Conservation (phyloP, 768 basidiomycete species). For the Lactarius vividus region DNA sequence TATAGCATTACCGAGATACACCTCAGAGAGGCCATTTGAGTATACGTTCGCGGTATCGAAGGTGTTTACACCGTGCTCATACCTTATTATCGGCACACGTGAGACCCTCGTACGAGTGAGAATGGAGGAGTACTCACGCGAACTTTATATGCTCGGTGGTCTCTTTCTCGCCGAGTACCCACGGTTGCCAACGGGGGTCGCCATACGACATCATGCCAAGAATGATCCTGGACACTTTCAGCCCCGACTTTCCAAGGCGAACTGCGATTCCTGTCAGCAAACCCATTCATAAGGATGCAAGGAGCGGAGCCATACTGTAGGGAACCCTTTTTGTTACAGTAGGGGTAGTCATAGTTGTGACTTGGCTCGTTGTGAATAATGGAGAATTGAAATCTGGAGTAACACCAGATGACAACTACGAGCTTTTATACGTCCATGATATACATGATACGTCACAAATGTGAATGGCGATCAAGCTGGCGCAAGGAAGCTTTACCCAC, state of each 20-base stretch:
- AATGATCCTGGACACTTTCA: slow-evolving; percentile 64
- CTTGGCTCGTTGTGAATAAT: background rate
- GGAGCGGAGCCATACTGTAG: slow-evolving; percentile 6
- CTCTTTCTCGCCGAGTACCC: slow-evolving; percentile 36
- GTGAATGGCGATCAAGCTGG: background rate
- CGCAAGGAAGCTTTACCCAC: too few relatives aligned
- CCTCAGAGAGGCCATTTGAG: slow-evolving; percentile 36
- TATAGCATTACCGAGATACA: slow-evolving; percentile 42
- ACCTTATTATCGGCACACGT: slow-evolving; percentile 31
- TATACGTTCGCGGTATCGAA: slow-evolving; percentile 57
- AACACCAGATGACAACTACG: background rate
- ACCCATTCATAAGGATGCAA: background rate
- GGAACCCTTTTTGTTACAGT: slow-evolving; percentile 16
- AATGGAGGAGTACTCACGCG: slow-evolving; percentile 30
- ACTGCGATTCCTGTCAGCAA: slow-evolving; percentile 19
- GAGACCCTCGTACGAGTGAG: slow-evolving; percentile 23
- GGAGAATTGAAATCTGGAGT: background rate
- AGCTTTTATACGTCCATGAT: background rate
- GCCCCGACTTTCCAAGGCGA: slow-evolving; percentile 47
- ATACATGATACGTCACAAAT: background rate
- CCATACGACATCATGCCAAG: slow-evolving; percentile 64
- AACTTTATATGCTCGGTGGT: slow-evolving; percentile 29
- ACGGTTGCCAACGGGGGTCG: slow-evolving; percentile 32
- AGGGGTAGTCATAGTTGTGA: slow-evolving; percentile 8
- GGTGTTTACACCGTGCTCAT: slow-evolving; percentile 61